Evolutionary conservation across 2,329 filamentous ascomycete species (phyloP).

Genomic region (Huntiella savannae): DNA sequence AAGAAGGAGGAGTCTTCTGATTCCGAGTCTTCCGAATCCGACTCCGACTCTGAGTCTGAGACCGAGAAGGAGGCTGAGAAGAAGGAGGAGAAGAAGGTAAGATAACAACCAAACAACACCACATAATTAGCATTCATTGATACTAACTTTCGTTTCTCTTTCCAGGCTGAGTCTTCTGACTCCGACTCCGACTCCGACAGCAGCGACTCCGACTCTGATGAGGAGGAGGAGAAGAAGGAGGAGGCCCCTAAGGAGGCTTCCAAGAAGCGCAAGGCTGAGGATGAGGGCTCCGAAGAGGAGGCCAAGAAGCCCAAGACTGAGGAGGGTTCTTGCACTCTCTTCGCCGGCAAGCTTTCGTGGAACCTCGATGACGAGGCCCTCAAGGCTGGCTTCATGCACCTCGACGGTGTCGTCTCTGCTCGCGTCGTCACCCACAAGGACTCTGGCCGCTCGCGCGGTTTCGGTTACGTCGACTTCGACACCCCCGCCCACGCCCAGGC

Average conservation of each 20-base stretch:
- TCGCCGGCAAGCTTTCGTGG: slow-evolving; percentile 83
- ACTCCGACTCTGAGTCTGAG: slow-evolving; percentile 16
- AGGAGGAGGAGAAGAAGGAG: slow-evolving; percentile 18
- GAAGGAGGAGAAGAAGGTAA: slow-evolving; percentile 11
- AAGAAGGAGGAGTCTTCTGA: slow-evolving; percentile 14
- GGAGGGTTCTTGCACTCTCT: slow-evolving; percentile 34
- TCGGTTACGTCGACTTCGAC: slow-evolving; percentile 81
- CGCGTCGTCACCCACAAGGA: slow-evolving; percentile 73
- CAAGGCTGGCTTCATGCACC: slow-evolving; percentile 61
- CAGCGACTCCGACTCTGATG: slow-evolving; percentile 17
- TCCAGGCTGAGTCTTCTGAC: slow-evolving; percentile 16
- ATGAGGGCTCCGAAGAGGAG: slow-evolving; percentile 26
- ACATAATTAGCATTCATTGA: not conserved
- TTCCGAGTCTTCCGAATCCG: slow-evolving; percentile 18
- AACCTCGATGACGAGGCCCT: slow-evolving; percentile 72
- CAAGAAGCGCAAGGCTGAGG: slow-evolving; percentile 31
- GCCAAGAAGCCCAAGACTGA: slow-evolving; percentile 52
- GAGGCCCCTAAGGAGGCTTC: slow-evolving; percentile 19
- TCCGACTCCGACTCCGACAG: slow-evolving; percentile 14
- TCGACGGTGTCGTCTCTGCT: slow-evolving; percentile 50
- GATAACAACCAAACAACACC: not conserved
- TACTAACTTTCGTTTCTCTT: slow-evolving; percentile 16
- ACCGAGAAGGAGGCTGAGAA: slow-evolving; percentile 18
- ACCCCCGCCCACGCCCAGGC: slow-evolving; percentile 46
- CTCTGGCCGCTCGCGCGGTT: slow-evolving; percentile 69